Evolutionary conservation across 495 filamentous ascomycete genomes (phyloP).

Genomic region (Jackrogersella minutella): DNA sequence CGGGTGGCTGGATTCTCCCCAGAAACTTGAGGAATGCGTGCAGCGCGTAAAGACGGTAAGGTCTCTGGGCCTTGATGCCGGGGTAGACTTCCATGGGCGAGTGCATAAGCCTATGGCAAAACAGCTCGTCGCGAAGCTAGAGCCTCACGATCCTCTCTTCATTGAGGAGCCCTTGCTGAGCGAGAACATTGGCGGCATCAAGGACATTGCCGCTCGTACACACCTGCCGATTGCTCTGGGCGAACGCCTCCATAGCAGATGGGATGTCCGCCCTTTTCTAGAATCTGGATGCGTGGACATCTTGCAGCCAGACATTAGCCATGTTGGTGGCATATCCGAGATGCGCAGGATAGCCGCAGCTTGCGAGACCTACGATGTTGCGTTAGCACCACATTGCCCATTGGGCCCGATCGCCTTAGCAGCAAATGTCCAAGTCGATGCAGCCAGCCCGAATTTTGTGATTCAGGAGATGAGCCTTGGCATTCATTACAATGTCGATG

Average conservation of each 20-base stretch:
- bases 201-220: slow-evolving; percentile 67
- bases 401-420: slow-evolving; percentile 79
- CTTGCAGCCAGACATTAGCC: slow-evolving; percentile 78
- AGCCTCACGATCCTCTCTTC: slow-evolving; percentile 77
- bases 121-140: slow-evolving; percentile 74
- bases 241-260: slow-evolving; percentile 76
- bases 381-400: slow-evolving; percentile 79
- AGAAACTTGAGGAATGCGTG: slow-evolving; percentile 67
- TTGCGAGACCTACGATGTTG: slow-evolving; percentile 81
- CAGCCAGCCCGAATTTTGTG: slow-evolving; percentile 71
- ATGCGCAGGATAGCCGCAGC: slow-evolving; percentile 74
- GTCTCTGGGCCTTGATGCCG: slow-evolving; percentile 73
- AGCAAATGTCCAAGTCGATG: slow-evolving; percentile 73
- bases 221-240: slow-evolving; percentile 77
- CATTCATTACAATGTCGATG: slow-evolving; percentile 78
- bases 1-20: slow-evolving; percentile 80
- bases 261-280: slow-evolving; percentile 79
- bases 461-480: slow-evolving; percentile 85
- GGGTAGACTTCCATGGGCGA: slow-evolving; percentile 80
- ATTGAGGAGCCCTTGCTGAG: slow-evolving; percentile 80
- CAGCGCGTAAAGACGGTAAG: slow-evolving; percentile 75
- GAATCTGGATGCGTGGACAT: slow-evolving; percentile 75
- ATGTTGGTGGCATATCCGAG: slow-evolving; percentile 80
- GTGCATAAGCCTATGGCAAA: slow-evolving; percentile 85
- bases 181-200: slow-evolving; percentile 75